Conservation (phyloP, 257 asterid genomes). For the Ophiorrhiza pumila region DNA sequence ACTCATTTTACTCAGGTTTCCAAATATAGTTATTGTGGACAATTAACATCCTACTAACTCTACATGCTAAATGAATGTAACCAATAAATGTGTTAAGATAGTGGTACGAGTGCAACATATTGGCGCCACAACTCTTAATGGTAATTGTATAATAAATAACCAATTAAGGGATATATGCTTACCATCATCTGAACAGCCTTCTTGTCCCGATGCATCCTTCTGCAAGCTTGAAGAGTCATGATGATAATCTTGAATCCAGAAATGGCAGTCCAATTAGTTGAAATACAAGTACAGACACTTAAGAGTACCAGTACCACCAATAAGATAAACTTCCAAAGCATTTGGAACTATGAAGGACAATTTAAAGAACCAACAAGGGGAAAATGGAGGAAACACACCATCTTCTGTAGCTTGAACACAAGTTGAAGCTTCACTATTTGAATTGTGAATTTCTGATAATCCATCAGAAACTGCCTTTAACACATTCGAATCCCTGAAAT, state of each 20-base stretch:
- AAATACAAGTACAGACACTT: neutral
- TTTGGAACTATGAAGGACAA: neutral
- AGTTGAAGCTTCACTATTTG: conserved; percentile 25
- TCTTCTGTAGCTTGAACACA: conserved; percentile 23
- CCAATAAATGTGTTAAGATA: neutral
- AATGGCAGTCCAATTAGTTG: conserved; percentile 17
- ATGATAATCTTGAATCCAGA: conserved; percentile 33
- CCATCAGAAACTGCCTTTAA: conserved; percentile 26
- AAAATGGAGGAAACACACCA: conserved; percentile 26
- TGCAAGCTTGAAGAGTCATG: conserved; percentile 26
- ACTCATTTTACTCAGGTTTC: neutral
- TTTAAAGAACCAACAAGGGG: neutral
- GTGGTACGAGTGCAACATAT: neutral
- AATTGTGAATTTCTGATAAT: conserved; percentile 18
- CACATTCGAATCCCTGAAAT: conserved; percentile 35
- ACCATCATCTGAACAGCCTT: conserved; percentile 52
- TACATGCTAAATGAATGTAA: neutral
- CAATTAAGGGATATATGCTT: neutral
- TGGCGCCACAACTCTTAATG: neutral
- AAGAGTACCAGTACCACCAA: conserved; percentile 7
- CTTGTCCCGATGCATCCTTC: conserved; percentile 30
- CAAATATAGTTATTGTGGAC: neutral
- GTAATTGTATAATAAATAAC: neutral
- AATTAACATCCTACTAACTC: neutral
- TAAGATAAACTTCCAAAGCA: neutral